Evolutionary conservation across 257 asterid species (phyloP).

Genomic region (Rhazya stricta): DNA sequence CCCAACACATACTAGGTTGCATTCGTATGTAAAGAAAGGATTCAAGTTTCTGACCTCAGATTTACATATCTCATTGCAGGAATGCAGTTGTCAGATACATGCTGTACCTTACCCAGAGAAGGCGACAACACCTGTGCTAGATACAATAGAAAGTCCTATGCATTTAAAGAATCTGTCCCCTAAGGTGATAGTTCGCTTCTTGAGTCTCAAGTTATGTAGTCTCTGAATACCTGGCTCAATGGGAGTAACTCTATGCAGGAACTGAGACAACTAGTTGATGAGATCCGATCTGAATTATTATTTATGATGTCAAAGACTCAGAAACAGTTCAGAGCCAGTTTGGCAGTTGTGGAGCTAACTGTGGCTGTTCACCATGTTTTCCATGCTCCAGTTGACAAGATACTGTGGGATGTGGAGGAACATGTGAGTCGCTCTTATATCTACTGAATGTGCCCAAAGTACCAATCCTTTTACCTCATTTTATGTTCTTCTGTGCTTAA

Average conservation of each 20-base stretch:
- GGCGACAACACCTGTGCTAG: conserved; percentile 64
- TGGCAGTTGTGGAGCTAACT: conserved; percentile 65
- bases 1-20: background rate
- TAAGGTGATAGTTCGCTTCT: conserved; percentile 42
- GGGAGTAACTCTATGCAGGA: conserved; percentile 49
- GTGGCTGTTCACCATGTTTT: conserved; percentile 87
- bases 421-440: conserved; percentile 47
- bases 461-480: background rate
- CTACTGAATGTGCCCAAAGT: conserved; percentile 1
- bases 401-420: conserved; percentile 87
- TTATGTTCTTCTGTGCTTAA: background rate
- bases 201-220: conserved; percentile 11
- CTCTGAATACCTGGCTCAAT: conserved; percentile 19
- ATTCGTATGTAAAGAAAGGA: background rate
- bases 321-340: conserved; percentile 46
- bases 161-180: conserved; percentile 61
- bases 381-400: conserved; percentile 73
- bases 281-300: conserved; percentile 63
- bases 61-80: conserved; percentile 40
- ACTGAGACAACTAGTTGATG: conserved; percentile 71
- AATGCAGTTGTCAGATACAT: conserved; percentile 26
- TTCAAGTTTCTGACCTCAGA: background rate
- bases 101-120: conserved; percentile 42
- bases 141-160: conserved; percentile 67
- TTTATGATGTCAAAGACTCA: conserved; percentile 37